A percentile compares a stretch with the other conserved stretches of the same genome.
phyloP scores from a whole-genome alignment of 495 filamentous ascomycete species.

The Penicillium angulare region DNA sequence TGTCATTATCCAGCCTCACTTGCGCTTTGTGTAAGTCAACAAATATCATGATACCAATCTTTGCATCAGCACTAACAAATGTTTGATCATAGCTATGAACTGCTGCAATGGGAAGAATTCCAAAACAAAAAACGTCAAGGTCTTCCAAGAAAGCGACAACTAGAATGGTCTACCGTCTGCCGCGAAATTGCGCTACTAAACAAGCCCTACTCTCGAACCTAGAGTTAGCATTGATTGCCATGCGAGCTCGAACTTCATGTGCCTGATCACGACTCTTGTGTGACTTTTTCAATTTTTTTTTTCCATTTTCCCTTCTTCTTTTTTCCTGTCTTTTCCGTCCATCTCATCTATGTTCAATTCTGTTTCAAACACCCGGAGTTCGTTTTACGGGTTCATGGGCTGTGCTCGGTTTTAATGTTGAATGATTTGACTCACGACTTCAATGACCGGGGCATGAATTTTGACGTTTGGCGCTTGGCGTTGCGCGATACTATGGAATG shows the following conservation, averaged over 20 bases:
- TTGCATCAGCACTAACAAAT: slow-evolving; percentile 14
- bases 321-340: neutral
- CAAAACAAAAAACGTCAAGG: slow-evolving; percentile 40
- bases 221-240: neutral
- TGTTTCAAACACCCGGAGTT: neutral
- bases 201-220: slow-evolving; percentile 70
- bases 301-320: neutral
- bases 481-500: slow-evolving; percentile 13
- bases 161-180: slow-evolving; percentile 88
- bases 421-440: slow-evolving; percentile 21
- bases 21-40: slow-evolving; percentile 58
- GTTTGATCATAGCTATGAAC: slow-evolving; percentile 41
- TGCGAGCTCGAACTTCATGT: neutral
- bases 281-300: neutral
- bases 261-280: neutral
- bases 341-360: neutral
- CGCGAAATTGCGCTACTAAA: slow-evolving; percentile 95
- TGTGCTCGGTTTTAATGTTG: slow-evolving; percentile 12
- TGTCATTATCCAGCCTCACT: slow-evolving; percentile 70
- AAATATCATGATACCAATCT: neutral
- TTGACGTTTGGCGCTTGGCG: slow-evolving; percentile 20
- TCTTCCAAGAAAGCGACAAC: slow-evolving; percentile 61
- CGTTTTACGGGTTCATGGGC: neutral
- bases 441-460: slow-evolving; percentile 16
- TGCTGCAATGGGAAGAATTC: slow-evolving; percentile 92